phyloP scores from a whole-genome alignment of 2,329 filamentous ascomycete genomes.

The Byssoonygena ceratinophila region DNA sequence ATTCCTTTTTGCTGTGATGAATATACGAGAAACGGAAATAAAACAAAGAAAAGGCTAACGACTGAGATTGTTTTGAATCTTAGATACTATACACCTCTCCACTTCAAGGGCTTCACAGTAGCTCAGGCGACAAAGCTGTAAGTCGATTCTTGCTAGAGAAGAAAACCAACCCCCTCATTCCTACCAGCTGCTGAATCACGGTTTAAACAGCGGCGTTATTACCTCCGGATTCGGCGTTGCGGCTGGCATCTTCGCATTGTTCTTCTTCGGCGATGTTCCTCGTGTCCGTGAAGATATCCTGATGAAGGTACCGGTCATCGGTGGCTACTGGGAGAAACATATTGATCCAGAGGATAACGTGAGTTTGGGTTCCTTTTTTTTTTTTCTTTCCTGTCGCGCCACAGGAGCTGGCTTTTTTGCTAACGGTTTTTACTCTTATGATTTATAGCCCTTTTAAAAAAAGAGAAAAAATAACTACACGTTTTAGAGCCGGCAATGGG shows the following conservation, averaged over 20 bases:
- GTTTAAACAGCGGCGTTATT: slow-evolving; percentile 33
- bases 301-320: slow-evolving; percentile 49
- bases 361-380: slow-evolving; percentile 20
- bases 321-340: slow-evolving; percentile 46
- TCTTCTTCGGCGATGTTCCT: slow-evolving; percentile 56
- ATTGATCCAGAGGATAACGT: slow-evolving; percentile 55
- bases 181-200: neutral
- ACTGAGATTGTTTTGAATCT: neutral
- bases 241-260: slow-evolving; percentile 50
- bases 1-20: neutral
- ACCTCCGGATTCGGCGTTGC: slow-evolving; percentile 47
- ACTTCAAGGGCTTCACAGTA: slow-evolving; percentile 43
- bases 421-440: neutral
- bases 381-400: neutral
- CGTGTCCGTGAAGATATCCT: slow-evolving; percentile 53
- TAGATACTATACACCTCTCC: slow-evolving; percentile 42
- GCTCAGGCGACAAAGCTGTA: slow-evolving; percentile 37
- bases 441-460: slow-evolving; percentile 5
- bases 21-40: neutral
- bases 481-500: neutral
- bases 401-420: neutral
- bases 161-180: too few relatives aligned
- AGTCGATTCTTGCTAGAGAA: too few relatives aligned
- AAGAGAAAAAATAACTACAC: too few relatives aligned
- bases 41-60: neutral